Conservation (phyloP, 805 yeast genomes). For the Candida tallmaniae region DNA sequence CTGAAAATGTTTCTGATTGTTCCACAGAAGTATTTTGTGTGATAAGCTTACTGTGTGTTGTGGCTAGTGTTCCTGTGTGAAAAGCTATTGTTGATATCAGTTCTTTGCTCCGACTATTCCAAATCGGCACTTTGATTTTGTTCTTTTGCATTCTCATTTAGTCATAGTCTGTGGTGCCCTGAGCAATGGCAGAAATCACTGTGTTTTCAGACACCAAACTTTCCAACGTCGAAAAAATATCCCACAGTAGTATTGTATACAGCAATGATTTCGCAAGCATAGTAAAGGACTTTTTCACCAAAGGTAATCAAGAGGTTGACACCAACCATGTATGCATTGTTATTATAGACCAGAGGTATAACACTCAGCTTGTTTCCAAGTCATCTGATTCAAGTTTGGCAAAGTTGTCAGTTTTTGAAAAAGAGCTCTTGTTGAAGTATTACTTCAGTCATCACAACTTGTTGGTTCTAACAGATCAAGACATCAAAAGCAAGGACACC, state of each 20-base stretch:
- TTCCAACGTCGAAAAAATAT: not conserved
- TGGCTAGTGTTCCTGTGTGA: too few relatives aligned
- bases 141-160: too few relatives aligned
- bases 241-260: not conserved
- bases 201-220: too few relatives aligned
- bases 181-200: conserved; percentile 8
- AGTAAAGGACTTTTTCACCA: conserved; percentile 20
- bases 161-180: too few relatives aligned
- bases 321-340: conserved; percentile 25
- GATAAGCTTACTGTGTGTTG: too few relatives aligned
- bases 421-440: conserved; percentile 28
- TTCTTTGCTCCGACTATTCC: too few relatives aligned
- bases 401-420: conserved; percentile 21
- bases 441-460: conserved; percentile 36
- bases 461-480: conserved; percentile 13
- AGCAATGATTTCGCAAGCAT: conserved; percentile 1
- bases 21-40: too few relatives aligned
- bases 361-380: not conserved
- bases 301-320: conserved; percentile 33
- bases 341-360: not conserved
- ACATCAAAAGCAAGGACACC: not conserved
- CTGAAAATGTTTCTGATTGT: too few relatives aligned
- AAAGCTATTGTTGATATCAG: too few relatives aligned
- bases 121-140: too few relatives aligned
- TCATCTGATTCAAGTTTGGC: conserved; percentile 15